Evolutionary conservation across 2,329 filamentous ascomycete genomes (phyloP).

Genomic region (Domatiomyces globalis): DNA sequence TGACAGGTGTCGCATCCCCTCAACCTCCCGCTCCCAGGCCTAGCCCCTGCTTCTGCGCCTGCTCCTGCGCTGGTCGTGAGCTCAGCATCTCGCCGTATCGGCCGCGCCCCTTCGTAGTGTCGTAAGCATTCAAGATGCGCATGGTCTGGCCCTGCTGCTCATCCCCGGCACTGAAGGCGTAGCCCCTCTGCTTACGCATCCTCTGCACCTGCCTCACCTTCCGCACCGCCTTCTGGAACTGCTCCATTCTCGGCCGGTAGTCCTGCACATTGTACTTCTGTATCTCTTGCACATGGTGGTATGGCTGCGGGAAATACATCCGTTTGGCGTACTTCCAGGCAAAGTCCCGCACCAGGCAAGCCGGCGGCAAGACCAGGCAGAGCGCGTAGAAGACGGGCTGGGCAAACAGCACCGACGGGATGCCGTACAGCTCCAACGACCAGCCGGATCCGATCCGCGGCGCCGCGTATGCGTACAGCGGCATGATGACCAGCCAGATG

Average conservation of each 20-base stretch:
- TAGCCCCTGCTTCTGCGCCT: no score
- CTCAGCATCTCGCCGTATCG: constrained; percentile 90
- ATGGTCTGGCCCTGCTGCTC: constrained; percentile 62
- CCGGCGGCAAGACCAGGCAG: constrained; percentile 59
- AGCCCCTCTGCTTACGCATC: constrained; percentile 97
- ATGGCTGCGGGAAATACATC: constrained; percentile 91
- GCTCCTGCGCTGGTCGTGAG: constrained; percentile 22
- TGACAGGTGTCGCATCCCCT: not conserved
- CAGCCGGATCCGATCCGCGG: constrained; percentile 63
- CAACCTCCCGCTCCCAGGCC: not conserved
- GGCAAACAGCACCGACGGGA: constrained; percentile 65
- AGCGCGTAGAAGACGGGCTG: constrained; percentile 86
- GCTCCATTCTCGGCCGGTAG: constrained; percentile 95
- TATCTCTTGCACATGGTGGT: constrained; percentile 98
- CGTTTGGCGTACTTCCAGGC: constrained; percentile 95
- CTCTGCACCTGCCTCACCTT: constrained; percentile 97
- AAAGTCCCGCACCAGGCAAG: constrained; percentile 80
- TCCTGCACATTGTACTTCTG: constrained; percentile 99
- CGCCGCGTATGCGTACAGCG: constrained; percentile 71
- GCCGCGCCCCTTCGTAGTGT: constrained; percentile 83
- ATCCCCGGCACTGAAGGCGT: constrained; percentile 95
- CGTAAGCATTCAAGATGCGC: constrained; percentile 88
- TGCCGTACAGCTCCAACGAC: constrained; percentile 70
- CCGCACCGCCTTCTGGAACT: constrained; percentile 98
- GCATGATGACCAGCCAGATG: constrained; percentile 83